Base-by-base conservation (phyloP, 352 stramenopile species). In the Phytopythium aichiense region DNA sequence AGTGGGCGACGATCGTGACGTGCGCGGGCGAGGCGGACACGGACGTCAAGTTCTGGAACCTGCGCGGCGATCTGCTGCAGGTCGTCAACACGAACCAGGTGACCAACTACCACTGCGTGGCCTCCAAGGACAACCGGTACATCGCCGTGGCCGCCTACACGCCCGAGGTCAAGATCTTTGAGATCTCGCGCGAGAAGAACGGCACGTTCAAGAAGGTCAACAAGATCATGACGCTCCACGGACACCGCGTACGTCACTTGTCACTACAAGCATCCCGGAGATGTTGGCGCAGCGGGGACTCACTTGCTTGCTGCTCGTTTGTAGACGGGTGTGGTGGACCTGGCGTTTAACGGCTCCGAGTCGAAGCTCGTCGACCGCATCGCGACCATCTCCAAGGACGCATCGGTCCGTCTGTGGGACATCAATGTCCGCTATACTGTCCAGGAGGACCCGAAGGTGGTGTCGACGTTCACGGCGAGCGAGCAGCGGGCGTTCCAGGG, bases 141-240 rank as follows among this genome's bases (percentile, higher is more conserved):
- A 81, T 93, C 56, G 81, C 84, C 22, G 79, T 93, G 22, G 84
- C 84, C 20, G 81, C 81, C 12, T 93, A 91, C 70, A 93, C 84
- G 6, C 84, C 84, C 11, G 84, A 93, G 35, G 84, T 91, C 55
- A 90, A 90, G 69, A 93, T 93, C 52, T 88, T 89, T 40, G 84
- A 93, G 56, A 91, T 93, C 56, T 73, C 72, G 25, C 84, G 84
- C 23, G 83, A 90, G 60, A 91, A 89, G 68, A 78, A 72, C 46
- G 84, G 84, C 33, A 67, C 76, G 20, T 93, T 93, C 66, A 89
- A 89, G 64, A 91, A 91, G 51, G 77, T 79, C 7, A 81, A 89
- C 71, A 93, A 93, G 68, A 81, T 91, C 65, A 91, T 93, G 81
- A 87, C 84, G 38, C 71, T 93, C 11, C 80, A 91, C 52, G 84